Evolutionary conservation across 1,284 basidiomycete genomes (phyloP).

Genomic region (Moniliella sp.): DNA sequence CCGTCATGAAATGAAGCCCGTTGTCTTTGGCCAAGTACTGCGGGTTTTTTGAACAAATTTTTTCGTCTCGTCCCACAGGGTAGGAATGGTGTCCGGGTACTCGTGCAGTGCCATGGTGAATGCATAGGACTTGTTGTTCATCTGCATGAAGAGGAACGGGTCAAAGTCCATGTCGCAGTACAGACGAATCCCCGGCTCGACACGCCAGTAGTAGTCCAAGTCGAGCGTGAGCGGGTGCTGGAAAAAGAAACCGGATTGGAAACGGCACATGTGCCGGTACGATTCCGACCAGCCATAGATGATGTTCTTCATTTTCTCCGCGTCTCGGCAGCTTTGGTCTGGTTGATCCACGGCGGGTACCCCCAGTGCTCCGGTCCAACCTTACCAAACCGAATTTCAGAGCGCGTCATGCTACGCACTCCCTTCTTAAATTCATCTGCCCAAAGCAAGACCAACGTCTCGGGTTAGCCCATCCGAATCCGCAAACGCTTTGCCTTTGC

Average conservation of each 20-base stretch:
- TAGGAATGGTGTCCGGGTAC: slow-evolving; percentile 54
- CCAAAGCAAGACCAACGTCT: no score
- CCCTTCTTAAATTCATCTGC: slow-evolving; percentile 34
- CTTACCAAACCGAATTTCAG: slow-evolving; percentile 46
- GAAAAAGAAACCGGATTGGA: slow-evolving; percentile 59
- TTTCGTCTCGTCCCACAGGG: slow-evolving; percentile 49
- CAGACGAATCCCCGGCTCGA: slow-evolving; percentile 53
- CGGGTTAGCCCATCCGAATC: no score
- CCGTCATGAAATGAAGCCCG: slow-evolving; percentile 52
- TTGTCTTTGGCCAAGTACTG: slow-evolving; percentile 50
- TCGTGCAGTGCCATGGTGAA: slow-evolving; percentile 60
- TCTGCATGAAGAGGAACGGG: slow-evolving; percentile 69
- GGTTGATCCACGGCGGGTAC: slow-evolving; percentile 49
- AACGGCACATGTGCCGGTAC: slow-evolving; percentile 51
- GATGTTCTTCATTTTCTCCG: slow-evolving; percentile 53
- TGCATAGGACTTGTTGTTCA: slow-evolving; percentile 47
- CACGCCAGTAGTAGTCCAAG: slow-evolving; percentile 81
- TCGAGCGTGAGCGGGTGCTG: slow-evolving; percentile 39
- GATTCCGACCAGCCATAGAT: slow-evolving; percentile 59
- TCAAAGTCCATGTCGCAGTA: slow-evolving; percentile 58
- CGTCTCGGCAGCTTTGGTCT: slow-evolving; percentile 45
- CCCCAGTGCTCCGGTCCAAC: slow-evolving; percentile 63
- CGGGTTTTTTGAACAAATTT: slow-evolving; percentile 51
- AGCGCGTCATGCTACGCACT: slow-evolving; percentile 22
- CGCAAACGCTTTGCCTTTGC: no score